These are phyloP conservation scores for Candida freyschussii DNA, from an alignment of 1,139 yeast species.

Conservation along the genomic window DNA sequence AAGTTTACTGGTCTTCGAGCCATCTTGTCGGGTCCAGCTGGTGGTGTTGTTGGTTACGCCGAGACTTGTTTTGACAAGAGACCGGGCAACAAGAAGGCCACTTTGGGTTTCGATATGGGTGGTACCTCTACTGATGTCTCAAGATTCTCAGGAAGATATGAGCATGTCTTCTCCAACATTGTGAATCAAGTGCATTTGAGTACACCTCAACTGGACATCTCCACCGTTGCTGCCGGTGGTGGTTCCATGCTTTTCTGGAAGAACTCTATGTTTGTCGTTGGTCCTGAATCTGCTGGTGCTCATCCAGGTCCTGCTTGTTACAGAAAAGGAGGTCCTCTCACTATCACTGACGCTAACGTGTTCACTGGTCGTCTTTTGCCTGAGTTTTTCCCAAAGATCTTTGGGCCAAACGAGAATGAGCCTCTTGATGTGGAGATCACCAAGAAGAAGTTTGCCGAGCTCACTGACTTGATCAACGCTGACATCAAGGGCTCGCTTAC, in stretches of 20 bases:
- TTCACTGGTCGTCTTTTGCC: slow-evolving; percentile 48
- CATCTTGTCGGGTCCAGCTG: slow-evolving; percentile 56
- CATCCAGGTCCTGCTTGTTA: slow-evolving; percentile 62
- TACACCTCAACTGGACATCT: slow-evolving; percentile 53
- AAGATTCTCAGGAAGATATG: slow-evolving; percentile 42
- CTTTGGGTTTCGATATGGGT: slow-evolving; percentile 59
- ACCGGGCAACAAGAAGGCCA: slow-evolving; percentile 36
- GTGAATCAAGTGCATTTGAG: slow-evolving; percentile 54
- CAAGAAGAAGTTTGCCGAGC: slow-evolving; percentile 33
- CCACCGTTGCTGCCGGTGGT: slow-evolving; percentile 61
- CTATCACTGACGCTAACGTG: slow-evolving; percentile 55
- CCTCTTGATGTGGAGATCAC: slow-evolving; percentile 41
- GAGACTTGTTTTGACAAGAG: slow-evolving; percentile 44
- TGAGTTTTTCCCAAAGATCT: slow-evolving; percentile 49
- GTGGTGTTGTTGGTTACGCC: slow-evolving; percentile 56
- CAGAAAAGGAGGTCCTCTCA: slow-evolving; percentile 53
- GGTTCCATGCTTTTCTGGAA: slow-evolving; percentile 47
- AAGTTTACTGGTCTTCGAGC: slow-evolving; percentile 48
- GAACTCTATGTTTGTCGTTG: slow-evolving; percentile 51
- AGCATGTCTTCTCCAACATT: slow-evolving; percentile 49
- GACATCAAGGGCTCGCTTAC: slow-evolving; percentile 32
- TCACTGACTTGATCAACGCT: slow-evolving; percentile 39
- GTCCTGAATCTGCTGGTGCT: slow-evolving; percentile 56
- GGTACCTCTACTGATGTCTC: slow-evolving; percentile 60
- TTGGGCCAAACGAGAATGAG: slow-evolving; percentile 51